Conservation (phyloP, 2,329 filamentous ascomycete genomes). For the Mycosphaerella sp. region DNA sequence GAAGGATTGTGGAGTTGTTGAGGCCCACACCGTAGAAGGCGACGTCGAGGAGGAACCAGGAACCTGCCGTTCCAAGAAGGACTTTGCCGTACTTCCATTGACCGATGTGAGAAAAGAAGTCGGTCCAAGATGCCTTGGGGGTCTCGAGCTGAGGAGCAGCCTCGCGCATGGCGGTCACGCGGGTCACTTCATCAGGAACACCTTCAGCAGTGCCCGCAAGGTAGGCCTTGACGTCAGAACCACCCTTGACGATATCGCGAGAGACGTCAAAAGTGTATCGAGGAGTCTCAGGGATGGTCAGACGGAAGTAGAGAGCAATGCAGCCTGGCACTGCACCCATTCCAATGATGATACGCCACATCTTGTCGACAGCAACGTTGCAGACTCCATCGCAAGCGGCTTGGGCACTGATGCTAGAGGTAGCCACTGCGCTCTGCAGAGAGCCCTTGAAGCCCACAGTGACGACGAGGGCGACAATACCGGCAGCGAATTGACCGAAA, state of each 20-base stretch:
- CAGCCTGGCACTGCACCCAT: slow-evolving; percentile 74
- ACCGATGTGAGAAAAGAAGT: slow-evolving; percentile 65
- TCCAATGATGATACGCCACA: slow-evolving; percentile 77
- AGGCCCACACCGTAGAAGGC: slow-evolving; percentile 55
- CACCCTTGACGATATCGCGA: slow-evolving; percentile 66
- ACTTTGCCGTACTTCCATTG: slow-evolving; percentile 66
- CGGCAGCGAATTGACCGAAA: slow-evolving; percentile 69
- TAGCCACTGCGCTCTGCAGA: slow-evolving; percentile 19
- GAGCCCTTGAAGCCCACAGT: slow-evolving; percentile 35
- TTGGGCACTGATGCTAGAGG: slow-evolving; percentile 33
- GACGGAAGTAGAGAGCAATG: slow-evolving; percentile 76
- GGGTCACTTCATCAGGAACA: slow-evolving; percentile 59
- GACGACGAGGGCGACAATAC: slow-evolving; percentile 66
- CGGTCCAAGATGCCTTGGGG: slow-evolving; percentile 63
- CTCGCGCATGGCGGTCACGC: slow-evolving; percentile 52
- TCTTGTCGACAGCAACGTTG: slow-evolving; percentile 70
- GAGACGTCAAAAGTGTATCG: slow-evolving; percentile 81
- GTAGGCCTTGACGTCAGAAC: slow-evolving; percentile 69
- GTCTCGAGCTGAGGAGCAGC: slow-evolving; percentile 52
- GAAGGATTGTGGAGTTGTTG: slow-evolving; percentile 64
- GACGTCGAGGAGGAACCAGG: slow-evolving; percentile 75
- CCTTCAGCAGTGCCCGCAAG: slow-evolving; percentile 59
- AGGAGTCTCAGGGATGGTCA: slow-evolving; percentile 82
- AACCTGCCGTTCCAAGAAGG: slow-evolving; percentile 71
- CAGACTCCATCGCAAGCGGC: slow-evolving; percentile 58